Base-by-base conservation (phyloP, 495 filamentous ascomycete species). In the Jackrogersella minutella region DNA sequence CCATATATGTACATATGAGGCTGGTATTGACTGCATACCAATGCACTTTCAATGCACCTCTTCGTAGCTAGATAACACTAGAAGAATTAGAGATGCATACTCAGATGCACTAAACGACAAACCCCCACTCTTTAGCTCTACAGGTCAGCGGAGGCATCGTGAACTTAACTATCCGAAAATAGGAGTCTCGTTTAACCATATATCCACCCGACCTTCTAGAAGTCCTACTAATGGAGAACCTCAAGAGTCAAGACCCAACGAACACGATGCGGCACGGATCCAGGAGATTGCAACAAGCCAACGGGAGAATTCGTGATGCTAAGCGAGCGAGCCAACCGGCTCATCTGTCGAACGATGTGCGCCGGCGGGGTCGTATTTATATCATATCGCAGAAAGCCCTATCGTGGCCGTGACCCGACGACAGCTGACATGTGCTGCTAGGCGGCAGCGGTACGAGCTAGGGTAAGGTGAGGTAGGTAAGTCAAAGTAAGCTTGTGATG, bases 311-410 rank as follows among this genome's bases (percentile, higher is more conserved):
- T 60, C 57, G 57, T 60, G 14, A 60, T 40, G 21, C 19, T 51
- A 51, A 47, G 46, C 34, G 57, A 60, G 44, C 22, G 14, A 41
- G 28, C 33, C 43, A 50, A 41, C 21, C 31, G 7, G 8, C 34
- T 37, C 33, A 24, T 7, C 26, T 26, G 51, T 60, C 43, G 55
- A 26, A 60, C 34, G 21, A 50, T 49, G 33, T 26, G 8, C n/a
- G n/a, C 8, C n/a, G 22, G 57, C 34, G 33, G 57, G 44, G 44
- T 39, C 34, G 31, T 49, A 58, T 50, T 50, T 51, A 58, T 57
- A 57, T 34, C 47, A 19, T 22, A 52, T n/a, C n/a, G 31, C 13
- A 9, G 16, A 9, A 1, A n/a, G 16, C 16, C 1, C 30, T 16
- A 4, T 36, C 22, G 26, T 14, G 44, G 30, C 44, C 14, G 26